A percentile compares a stretch with the other conserved stretches of the same genome.
Evolutionary conservation across 1,284 basidiomycete species (phyloP).

Genomic region (Melampsora larici-populina): DNA sequence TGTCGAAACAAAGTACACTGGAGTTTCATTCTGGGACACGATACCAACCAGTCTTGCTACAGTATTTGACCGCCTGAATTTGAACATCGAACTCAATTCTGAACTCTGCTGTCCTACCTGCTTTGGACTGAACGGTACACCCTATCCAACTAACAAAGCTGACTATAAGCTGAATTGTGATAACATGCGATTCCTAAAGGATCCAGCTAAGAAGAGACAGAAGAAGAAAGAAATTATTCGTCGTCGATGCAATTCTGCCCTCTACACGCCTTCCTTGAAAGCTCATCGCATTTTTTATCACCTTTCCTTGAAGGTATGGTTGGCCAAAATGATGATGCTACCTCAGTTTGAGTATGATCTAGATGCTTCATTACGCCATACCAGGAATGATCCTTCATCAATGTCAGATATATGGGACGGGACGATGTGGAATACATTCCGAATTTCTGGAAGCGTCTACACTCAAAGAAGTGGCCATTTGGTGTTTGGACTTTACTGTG

Average conservation of each 20-base stretch:
- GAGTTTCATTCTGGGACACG: neutral
- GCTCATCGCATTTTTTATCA: neutral
- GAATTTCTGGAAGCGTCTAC: neutral
- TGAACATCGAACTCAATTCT: neutral
- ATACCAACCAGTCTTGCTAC: neutral
- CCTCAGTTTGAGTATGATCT: neutral
- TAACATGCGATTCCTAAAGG: neutral
- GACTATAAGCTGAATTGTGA: neutral
- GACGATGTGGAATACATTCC: constrained; percentile 13
- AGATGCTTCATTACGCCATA: neutral
- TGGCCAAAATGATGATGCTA: neutral
- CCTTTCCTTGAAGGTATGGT: neutral
- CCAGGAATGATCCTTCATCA: neutral
- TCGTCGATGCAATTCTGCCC: neutral
- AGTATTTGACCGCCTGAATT: neutral
- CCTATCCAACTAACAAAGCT: neutral
- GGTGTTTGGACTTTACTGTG: no score
- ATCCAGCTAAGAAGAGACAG: no score
- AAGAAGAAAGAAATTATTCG: neutral
- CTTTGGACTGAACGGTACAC: neutral
- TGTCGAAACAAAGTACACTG: neutral
- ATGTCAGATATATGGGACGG: constrained; percentile 31
- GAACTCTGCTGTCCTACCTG: neutral
- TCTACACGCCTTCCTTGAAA: neutral
- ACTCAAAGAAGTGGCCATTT: constrained; percentile 11